Evolutionary conservation across 176 grass and related monocot genomes (phyloP).

Genomic region (Lolium rigidum): DNA sequence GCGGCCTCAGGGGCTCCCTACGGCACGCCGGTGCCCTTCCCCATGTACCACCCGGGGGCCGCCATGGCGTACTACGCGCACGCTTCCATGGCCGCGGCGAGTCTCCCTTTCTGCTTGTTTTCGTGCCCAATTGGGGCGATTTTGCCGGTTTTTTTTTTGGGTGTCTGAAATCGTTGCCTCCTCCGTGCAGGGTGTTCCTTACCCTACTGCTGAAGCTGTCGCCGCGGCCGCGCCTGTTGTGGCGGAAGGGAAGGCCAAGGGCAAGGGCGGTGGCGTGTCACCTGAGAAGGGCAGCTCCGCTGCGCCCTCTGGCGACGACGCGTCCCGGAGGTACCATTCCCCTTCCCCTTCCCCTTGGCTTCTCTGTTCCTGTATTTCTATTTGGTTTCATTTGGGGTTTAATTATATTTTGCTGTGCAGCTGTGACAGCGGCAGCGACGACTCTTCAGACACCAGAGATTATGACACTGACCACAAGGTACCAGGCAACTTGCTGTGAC

Average conservation of each 20-base stretch:
- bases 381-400: conserved; percentile 12
- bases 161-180: conserved; percentile 28
- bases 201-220: conserved; percentile 61
- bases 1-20: conserved; percentile 58
- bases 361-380: conserved; percentile 18
- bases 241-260: conserved; percentile 64
- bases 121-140: conserved; percentile 31
- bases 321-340: conserved; percentile 61
- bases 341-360: not conserved
- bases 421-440: conserved; percentile 70
- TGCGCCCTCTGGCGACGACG: conserved; percentile 63
- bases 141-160: not conserved
- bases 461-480: conserved; percentile 77
- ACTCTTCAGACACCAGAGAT: conserved; percentile 76
- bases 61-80: conserved; percentile 82
- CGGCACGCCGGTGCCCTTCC: conserved; percentile 73
- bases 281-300: conserved; percentile 64
- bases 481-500: conserved; percentile 41
- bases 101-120: not conserved
- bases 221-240: conserved; percentile 37
- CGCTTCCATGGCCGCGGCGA: conserved; percentile 78
- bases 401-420: conserved; percentile 44
- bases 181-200: conserved; percentile 53
- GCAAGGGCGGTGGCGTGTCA: conserved; percentile 53
- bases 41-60: conserved; percentile 70